phyloP scores from a whole-genome alignment of 305 asterid genomes.

The Ajuga reptans region DNA sequence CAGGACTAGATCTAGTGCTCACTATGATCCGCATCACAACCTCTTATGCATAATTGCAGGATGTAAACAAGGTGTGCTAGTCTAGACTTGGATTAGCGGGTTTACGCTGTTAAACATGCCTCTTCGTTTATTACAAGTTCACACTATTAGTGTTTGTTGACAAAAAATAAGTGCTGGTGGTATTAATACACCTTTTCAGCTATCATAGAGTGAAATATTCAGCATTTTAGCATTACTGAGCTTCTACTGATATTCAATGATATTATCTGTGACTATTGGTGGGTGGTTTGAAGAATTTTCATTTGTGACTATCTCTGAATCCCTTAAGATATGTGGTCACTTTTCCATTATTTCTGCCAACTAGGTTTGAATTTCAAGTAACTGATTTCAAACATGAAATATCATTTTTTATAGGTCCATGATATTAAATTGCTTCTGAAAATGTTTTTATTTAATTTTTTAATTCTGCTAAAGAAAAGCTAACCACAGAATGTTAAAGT shows the following conservation, averaged over 20 bases:
- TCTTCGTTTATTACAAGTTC: background rate
- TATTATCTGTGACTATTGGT: background rate
- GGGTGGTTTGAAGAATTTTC: constrained; percentile 4
- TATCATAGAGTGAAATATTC: constrained; percentile 2
- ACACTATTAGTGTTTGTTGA: background rate
- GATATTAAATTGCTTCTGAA: constrained; percentile 15
- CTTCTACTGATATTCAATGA: background rate
- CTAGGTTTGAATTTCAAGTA: constrained; percentile 3
- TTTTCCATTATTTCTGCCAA: constrained; percentile 12
- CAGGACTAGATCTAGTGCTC: constrained; percentile 79
- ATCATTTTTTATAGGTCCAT: constrained; percentile 13
- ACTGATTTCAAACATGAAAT: constrained; percentile 9
- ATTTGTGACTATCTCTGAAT: background rate
- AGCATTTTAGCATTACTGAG: background rate
- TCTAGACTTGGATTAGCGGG: constrained; percentile 7
- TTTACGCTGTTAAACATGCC: background rate
- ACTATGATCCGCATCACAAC: constrained; percentile 89
- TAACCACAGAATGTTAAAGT: constrained; percentile 1
- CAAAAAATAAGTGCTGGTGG: background rate
- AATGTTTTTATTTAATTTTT: background rate
- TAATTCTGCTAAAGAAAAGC: background rate
- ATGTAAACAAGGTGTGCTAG: constrained; percentile 54
- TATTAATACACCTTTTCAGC: constrained; percentile 4
- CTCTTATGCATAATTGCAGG: constrained; percentile 72
- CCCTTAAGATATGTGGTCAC: constrained; percentile 5